A percentile compares a stretch with the other conserved stretches of the same genome.
phyloP scores from a whole-genome alignment of 2,329 filamentous ascomycete genomes.

The Polytolypa hystricis region DNA sequence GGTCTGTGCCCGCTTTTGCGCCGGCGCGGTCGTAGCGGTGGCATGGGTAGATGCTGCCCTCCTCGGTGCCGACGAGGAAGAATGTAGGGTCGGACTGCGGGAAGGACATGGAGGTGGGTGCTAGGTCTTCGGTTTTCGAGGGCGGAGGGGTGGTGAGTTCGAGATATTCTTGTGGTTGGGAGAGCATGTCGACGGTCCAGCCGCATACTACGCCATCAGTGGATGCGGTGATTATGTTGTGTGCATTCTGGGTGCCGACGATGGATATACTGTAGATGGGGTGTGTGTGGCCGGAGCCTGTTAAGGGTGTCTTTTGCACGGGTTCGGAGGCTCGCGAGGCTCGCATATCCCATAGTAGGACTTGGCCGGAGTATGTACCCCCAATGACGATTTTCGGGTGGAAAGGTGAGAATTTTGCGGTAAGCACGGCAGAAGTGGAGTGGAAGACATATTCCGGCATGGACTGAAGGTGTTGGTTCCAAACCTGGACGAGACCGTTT shows the following conservation, averaged over 20 bases:
- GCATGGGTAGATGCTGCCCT: slow-evolving; percentile 91
- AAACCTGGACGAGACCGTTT: slow-evolving; percentile 86
- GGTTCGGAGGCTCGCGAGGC: slow-evolving; percentile 65
- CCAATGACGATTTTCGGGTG: slow-evolving; percentile 94
- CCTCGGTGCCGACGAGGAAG: slow-evolving; percentile 93
- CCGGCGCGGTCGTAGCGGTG: slow-evolving; percentile 95
- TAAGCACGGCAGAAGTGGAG: slow-evolving; percentile 87
- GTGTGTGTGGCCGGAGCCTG: slow-evolving; percentile 89
- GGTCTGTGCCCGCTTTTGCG: slow-evolving; percentile 90
- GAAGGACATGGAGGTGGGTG: slow-evolving; percentile 89
- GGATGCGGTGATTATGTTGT: slow-evolving; percentile 94
- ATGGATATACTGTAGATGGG: slow-evolving; percentile 93
- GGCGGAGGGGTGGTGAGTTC: slow-evolving; percentile 77
- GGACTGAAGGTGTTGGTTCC: slow-evolving; percentile 92
- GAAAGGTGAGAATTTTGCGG: slow-evolving; percentile 96
- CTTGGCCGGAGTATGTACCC: slow-evolving; percentile 91
- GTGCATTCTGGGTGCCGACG: slow-evolving; percentile 94
- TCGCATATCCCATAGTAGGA: slow-evolving; percentile 92
- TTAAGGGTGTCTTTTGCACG: slow-evolving; percentile 91
- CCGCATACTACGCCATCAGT: slow-evolving; percentile 95
- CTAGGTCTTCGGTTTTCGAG: slow-evolving; percentile 85
- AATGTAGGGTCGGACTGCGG: slow-evolving; percentile 92
- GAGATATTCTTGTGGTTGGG: slow-evolving; percentile 87
- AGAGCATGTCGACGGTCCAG: slow-evolving; percentile 96
- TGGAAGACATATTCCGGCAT: slow-evolving; percentile 95